Conservation (phyloP, 208 protist genomes). For the Leishmania mexicana region DNA sequence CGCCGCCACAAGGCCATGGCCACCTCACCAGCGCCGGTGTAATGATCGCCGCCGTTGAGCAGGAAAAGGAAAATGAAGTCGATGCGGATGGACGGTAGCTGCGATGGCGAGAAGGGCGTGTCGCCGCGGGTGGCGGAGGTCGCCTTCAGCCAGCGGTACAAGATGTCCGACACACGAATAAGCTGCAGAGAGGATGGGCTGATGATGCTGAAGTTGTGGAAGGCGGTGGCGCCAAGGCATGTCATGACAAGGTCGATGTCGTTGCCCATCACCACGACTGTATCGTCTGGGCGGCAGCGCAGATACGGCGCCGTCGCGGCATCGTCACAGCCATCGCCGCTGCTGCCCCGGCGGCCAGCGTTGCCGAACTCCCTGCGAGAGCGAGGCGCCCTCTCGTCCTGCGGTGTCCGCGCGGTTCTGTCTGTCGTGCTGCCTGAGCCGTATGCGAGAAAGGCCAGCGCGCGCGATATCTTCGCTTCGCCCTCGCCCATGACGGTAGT, state of each 20-base stretch:
- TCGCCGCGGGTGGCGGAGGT: constrained; percentile 44
- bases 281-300: constrained; percentile 70
- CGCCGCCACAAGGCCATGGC: constrained; percentile 74
- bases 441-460: constrained; percentile 71
- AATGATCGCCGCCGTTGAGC: constrained; percentile 88
- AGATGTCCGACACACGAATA: constrained; percentile 68
- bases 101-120: constrained; percentile 34
- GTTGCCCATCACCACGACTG: constrained; percentile 75
- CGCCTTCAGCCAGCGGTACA: constrained; percentile 79
- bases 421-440: constrained; percentile 7
- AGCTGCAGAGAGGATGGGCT: constrained; percentile 82
- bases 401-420: background rate
- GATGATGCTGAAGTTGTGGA: constrained; percentile 83
- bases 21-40: constrained; percentile 81
- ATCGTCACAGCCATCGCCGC: background rate
- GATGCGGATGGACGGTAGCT: constrained; percentile 75
- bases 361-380: background rate
- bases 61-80: constrained; percentile 89
- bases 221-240: constrained; percentile 79
- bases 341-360: background rate
- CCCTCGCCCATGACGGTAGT: constrained; percentile 83
- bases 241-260: constrained; percentile 89
- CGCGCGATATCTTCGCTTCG: constrained; percentile 82
- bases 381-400: background rate
- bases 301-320: background rate